phyloP scores from a whole-genome alignment of 805 yeast genomes.

The Hanseniaspora vineae region DNA sequence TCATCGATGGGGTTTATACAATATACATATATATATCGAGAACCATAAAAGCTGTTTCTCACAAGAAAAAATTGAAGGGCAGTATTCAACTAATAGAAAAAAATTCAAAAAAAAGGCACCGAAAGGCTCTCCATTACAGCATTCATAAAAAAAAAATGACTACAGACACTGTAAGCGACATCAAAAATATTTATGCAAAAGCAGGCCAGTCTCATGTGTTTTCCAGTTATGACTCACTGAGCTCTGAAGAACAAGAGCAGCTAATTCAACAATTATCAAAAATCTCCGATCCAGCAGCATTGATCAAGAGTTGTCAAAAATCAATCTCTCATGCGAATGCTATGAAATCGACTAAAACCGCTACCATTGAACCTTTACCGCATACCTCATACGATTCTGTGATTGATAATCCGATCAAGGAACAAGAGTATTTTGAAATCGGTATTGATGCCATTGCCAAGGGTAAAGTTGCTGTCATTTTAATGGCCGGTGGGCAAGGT shows the following conservation, averaged over 20 bases:
- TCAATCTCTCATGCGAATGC: slow-evolving; percentile 27
- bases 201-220: slow-evolving; percentile 47
- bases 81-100: no score
- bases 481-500: slow-evolving; percentile 99
- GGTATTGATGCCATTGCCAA: slow-evolving; percentile 61
- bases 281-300: slow-evolving; percentile 21
- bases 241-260: slow-evolving; percentile 22
- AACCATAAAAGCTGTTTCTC: no score
- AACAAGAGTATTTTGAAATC: slow-evolving; percentile 30
- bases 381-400: slow-evolving; percentile 39
- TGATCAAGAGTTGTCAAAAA: slow-evolving; percentile 23
- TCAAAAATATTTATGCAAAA: slow-evolving; percentile 18
- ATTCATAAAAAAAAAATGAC: no score
- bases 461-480: slow-evolving; percentile 73
- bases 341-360: not conserved
- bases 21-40: no score
- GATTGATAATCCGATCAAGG: slow-evolving; percentile 17
- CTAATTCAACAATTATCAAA: slow-evolving; percentile 30
- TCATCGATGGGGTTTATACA: no score
- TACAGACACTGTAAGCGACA: not conserved
- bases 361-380: slow-evolving; percentile 38
- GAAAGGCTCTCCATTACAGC: no score
- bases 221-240: slow-evolving; percentile 31
- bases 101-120: no score
- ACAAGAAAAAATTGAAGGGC: no score